phyloP scores from a whole-genome alignment of 192 early-diverging fungal species.

The Piromyces finnis region DNA sequence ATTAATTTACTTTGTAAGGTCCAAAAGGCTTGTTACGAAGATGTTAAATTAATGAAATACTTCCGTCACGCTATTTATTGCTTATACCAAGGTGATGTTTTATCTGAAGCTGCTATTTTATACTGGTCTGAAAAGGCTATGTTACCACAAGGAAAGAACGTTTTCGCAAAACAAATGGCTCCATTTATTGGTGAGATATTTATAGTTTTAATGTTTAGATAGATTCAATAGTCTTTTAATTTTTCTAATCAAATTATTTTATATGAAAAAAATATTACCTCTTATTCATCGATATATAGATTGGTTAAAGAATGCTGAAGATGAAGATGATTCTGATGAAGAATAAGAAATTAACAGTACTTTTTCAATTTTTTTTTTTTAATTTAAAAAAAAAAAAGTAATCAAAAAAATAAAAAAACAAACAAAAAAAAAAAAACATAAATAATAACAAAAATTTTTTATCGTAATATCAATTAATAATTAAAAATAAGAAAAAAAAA shows the following conservation, averaged over 20 bases:
- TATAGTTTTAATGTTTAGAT: too few relatives aligned
- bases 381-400: background rate
- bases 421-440: too few relatives aligned
- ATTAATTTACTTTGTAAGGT: conserved; percentile 68
- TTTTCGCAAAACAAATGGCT: conserved; percentile 30
- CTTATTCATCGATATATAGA: too few relatives aligned
- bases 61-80: conserved; percentile 64
- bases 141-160: conserved; percentile 66
- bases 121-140: conserved; percentile 91
- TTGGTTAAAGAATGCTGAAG: background rate
- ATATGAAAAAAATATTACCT: too few relatives aligned
- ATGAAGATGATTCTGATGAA: background rate
- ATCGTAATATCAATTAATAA: too few relatives aligned
- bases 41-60: conserved; percentile 71
- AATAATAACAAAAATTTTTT: too few relatives aligned
- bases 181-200: background rate
- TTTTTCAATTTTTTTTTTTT: background rate
- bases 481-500: too few relatives aligned
- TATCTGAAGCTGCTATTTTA: conserved; percentile 78
- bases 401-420: too few relatives aligned
- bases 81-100: conserved; percentile 78
- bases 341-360: background rate
- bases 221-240: too few relatives aligned
- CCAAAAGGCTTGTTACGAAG: conserved; percentile 72
- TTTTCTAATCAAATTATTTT: too few relatives aligned